Percentiles rank a stretch among this genome's conserved stretches.
phyloP scores from a whole-genome alignment of 306 rosid species.

The Corylus heterophylla region DNA sequence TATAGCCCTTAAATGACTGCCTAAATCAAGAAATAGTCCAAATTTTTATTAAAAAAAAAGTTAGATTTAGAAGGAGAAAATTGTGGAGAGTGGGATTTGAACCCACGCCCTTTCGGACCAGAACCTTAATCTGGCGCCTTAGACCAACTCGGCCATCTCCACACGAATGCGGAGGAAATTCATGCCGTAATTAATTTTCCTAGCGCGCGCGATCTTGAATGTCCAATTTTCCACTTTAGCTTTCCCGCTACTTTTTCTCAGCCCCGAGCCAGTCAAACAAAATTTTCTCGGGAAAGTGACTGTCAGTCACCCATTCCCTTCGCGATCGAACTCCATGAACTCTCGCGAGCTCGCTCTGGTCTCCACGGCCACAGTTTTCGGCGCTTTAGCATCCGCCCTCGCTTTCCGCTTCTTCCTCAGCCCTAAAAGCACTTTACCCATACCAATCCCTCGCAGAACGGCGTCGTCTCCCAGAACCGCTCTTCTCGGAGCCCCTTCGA shows the following conservation, averaged over 20 bases:
- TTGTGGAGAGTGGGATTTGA: slow-evolving; percentile 75
- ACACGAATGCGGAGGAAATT: neutral
- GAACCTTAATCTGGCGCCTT: slow-evolving; percentile 57
- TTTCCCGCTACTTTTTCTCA: slow-evolving; percentile 37
- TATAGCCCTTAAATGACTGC: too few species aligned
- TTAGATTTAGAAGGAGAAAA: too few species aligned
- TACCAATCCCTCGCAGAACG: slow-evolving; percentile 36
- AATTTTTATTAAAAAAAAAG: neutral
- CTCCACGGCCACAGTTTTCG: slow-evolving; percentile 62
- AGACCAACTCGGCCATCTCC: slow-evolving; percentile 74
- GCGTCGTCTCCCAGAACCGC: slow-evolving; percentile 28
- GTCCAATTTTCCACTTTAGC: neutral
- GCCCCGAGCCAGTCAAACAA: neutral
- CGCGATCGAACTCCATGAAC: slow-evolving; percentile 48
- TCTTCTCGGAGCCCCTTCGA: slow-evolving; percentile 59
- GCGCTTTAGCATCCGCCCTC: slow-evolving; percentile 67
- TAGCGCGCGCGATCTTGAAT: neutral
- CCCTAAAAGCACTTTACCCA: slow-evolving; percentile 28
- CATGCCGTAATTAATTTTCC: too few species aligned
- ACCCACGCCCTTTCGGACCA: slow-evolving; percentile 81
- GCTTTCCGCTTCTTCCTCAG: slow-evolving; percentile 56
- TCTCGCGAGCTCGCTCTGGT: slow-evolving; percentile 54
- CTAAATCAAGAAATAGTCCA: too few species aligned
- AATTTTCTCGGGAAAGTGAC: slow-evolving; percentile 12
- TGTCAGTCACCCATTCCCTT: neutral